phyloP scores from a whole-genome alignment of 768 basidiomycete genomes.

The Suillus spraguei region DNA sequence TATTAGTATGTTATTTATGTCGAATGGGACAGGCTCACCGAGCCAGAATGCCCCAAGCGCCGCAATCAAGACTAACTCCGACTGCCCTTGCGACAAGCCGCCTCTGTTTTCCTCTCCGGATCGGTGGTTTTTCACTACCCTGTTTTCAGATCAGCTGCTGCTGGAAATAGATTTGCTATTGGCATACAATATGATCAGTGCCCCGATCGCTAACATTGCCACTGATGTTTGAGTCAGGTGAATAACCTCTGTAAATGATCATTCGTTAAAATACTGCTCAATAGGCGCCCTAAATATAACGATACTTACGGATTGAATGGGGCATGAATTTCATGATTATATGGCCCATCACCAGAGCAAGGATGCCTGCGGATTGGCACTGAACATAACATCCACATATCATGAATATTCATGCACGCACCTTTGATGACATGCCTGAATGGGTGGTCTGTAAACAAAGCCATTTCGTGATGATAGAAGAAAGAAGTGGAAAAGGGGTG shows the following conservation, averaged over 20 bases:
- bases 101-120: conserved; percentile 50
- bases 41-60: conserved; percentile 78
- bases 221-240: conserved; percentile 76
- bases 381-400: conserved; percentile 3
- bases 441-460: conserved; percentile 34
- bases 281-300: conserved; percentile 11
- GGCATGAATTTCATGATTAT: conserved; percentile 51
- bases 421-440: conserved; percentile 36
- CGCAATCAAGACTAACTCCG: conserved; percentile 72
- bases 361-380: conserved; percentile 40
- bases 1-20: conserved; percentile 1
- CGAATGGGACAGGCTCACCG: conserved; percentile 44
- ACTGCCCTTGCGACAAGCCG: conserved; percentile 68
- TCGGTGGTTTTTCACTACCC: conserved; percentile 70
- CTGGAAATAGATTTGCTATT: not conserved
- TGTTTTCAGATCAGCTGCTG: conserved; percentile 27
- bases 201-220: conserved; percentile 66
- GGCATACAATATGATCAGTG: conserved; percentile 60
- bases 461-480: conserved; percentile 27
- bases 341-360: conserved; percentile 53
- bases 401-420: conserved; percentile 13
- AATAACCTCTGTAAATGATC: conserved; percentile 49
- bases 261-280: conserved; percentile 5
- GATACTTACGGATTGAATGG: conserved; percentile 34
- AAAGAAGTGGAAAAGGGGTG: conserved; percentile 22